Evolutionary conservation across 2,329 filamentous ascomycete species (phyloP).

Genomic region (Venturia oleaginea): DNA sequence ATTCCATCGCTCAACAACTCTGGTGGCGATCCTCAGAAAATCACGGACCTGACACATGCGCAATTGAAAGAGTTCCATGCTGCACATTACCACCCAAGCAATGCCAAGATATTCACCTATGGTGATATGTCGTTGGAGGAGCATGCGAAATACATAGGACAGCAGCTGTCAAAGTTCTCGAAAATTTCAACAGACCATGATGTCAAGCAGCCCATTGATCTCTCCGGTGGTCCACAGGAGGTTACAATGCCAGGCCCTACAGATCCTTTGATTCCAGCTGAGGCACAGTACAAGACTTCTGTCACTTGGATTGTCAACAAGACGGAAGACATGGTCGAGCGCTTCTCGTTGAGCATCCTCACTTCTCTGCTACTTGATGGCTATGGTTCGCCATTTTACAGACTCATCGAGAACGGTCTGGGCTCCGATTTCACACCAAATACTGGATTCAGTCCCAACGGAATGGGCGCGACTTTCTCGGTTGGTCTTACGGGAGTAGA

Average conservation of each 20-base stretch:
- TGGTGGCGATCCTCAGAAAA: conserved; percentile 90
- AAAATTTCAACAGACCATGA: conserved; percentile 60
- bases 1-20: conserved; percentile 95
- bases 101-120: conserved; percentile 92
- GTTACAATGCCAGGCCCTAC: conserved; percentile 71
- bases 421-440: conserved; percentile 94
- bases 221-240: conserved; percentile 56
- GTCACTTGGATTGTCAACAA: conserved; percentile 88
- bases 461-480: conserved; percentile 73
- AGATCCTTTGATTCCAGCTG: conserved; percentile 75
- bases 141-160: conserved; percentile 71
- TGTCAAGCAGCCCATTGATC: conserved; percentile 65
- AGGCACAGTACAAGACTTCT: conserved; percentile 89
- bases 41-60: conserved; percentile 88
- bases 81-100: conserved; percentile 94
- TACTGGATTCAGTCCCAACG: conserved; percentile 77
- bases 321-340: conserved; percentile 72
- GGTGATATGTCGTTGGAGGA: conserved; percentile 80
- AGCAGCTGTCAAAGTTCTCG: conserved; percentile 64
- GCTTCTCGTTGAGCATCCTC: conserved; percentile 75
- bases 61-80: conserved; percentile 83
- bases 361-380: conserved; percentile 83
- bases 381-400: conserved; percentile 89
- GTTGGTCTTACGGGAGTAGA: conserved; percentile 86
- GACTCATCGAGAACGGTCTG: conserved; percentile 78